Evolutionary conservation across 495 filamentous ascomycete species (phyloP).

Genomic region (Polyplosphaeria fusca): DNA sequence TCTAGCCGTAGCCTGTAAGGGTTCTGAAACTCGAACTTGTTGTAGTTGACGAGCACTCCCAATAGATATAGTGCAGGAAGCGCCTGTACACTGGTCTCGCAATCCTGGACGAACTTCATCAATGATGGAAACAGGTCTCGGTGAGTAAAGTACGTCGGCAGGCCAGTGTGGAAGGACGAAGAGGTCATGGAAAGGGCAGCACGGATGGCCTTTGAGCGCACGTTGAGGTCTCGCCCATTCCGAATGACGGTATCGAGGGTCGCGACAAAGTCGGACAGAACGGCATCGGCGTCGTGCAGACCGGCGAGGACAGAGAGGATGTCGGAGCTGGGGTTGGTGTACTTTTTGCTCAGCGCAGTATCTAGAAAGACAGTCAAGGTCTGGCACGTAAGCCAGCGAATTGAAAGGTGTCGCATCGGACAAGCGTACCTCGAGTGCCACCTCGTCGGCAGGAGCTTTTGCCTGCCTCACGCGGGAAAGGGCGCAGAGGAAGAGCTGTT

Average conservation of each 20-base stretch:
- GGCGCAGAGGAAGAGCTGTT: constrained; percentile 71
- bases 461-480: constrained; percentile 65
- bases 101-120: constrained; percentile 92
- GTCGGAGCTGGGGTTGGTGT: constrained; percentile 93
- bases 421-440: constrained; percentile 77
- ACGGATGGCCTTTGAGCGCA: constrained; percentile 66
- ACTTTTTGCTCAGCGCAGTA: constrained; percentile 77
- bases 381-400: constrained; percentile 54
- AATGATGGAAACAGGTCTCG: constrained; percentile 89
- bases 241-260: constrained; percentile 77
- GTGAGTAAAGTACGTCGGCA: constrained; percentile 93
- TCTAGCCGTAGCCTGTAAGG: constrained; percentile 93
- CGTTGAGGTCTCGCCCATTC: constrained; percentile 56
- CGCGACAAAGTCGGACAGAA: constrained; percentile 85
- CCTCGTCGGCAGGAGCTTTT: constrained; percentile 61
- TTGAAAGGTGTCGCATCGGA: not conserved
- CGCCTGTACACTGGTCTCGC: constrained; percentile 58
- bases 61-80: constrained; percentile 77
- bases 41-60: constrained; percentile 94
- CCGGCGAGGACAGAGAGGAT: constrained; percentile 87
- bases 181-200: constrained; percentile 81
- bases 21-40: constrained; percentile 98
- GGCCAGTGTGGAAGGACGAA: constrained; percentile 87
- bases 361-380: constrained; percentile 87
- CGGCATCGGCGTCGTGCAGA: constrained; percentile 76